Evolutionary conservation across 371 early-diverging fungal genomes (phyloP).

Genomic region (Haplosporangium sp.): DNA sequence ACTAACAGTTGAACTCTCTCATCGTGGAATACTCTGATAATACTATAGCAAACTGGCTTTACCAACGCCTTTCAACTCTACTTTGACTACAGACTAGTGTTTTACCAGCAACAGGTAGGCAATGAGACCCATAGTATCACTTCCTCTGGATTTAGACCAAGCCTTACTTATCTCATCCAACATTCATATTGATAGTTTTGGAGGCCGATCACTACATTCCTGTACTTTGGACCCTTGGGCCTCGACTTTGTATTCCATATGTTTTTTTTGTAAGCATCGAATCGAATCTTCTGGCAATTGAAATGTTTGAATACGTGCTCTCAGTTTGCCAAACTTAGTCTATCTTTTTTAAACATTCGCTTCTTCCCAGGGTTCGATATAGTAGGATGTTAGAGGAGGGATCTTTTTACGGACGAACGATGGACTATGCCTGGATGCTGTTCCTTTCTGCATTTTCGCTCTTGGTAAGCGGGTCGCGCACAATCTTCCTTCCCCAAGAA

Average conservation of each 20-base stretch:
- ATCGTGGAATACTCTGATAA: background rate
- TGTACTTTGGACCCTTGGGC: constrained; percentile 91
- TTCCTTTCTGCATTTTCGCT: constrained; percentile 73
- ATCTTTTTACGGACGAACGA: constrained; percentile 87
- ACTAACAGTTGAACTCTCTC: constrained; percentile 6
- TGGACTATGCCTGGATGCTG: constrained; percentile 93
- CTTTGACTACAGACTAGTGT: constrained; percentile 78
- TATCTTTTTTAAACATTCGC: background rate
- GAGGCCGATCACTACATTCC: constrained; percentile 90
- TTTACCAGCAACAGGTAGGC: constrained; percentile 75
- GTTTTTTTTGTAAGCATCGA: constrained; percentile 86
- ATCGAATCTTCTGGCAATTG: constrained; percentile 3
- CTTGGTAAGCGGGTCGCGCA: constrained; percentile 56
- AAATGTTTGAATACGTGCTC: constrained; percentile 1
- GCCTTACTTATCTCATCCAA: constrained; percentile 2
- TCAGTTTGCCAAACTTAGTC: background rate
- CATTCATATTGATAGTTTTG: constrained; percentile 78
- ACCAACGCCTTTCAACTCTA: constrained; percentile 83
- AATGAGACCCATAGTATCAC: background rate
- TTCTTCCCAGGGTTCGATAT: constrained; percentile 77
- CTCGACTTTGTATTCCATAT: constrained; percentile 94
- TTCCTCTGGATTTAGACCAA: background rate
- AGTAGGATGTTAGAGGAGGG: constrained; percentile 95
- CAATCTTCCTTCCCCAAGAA: background rate
- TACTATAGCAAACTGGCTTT: constrained; percentile 73